phyloP scores from a whole-genome alignment of 495 filamentous ascomycete species.

The Immersiella caudata region DNA sequence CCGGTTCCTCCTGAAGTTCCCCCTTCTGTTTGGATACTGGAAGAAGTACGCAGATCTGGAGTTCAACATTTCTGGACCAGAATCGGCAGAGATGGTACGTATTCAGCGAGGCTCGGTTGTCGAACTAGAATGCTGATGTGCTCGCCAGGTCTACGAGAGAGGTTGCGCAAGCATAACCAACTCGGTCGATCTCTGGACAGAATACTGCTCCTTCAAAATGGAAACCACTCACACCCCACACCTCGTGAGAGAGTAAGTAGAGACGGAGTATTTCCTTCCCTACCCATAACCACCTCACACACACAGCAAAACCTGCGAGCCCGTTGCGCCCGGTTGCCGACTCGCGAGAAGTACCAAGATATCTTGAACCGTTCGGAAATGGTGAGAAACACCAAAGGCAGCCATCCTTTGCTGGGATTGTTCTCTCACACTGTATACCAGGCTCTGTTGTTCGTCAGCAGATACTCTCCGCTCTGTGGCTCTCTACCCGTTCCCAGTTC shows the following conservation, averaged over 20 bases:
- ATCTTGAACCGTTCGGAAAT: conserved; percentile 43
- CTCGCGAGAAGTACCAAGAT: conserved; percentile 24
- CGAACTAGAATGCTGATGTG: background rate
- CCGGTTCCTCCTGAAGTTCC: conserved; percentile 91
- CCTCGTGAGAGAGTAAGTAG: conserved; percentile 99
- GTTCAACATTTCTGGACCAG: conserved; percentile 93
- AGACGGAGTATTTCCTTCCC: conserved; percentile 70
- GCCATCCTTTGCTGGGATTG: conserved; percentile 48
- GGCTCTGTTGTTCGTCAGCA: conserved; percentile 54
- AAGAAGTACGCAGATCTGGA: conserved; percentile 94
- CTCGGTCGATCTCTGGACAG: conserved; percentile 94
- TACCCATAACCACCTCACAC: conserved; percentile 52
- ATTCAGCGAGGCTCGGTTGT: background rate
- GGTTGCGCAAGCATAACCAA: conserved; percentile 90
- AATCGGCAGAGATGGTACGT: conserved; percentile 93
- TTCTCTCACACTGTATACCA: conserved; percentile 63
- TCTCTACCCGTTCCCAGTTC: conserved; percentile 45
- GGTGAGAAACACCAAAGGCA: conserved; percentile 59
- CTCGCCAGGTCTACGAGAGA: conserved; percentile 81
- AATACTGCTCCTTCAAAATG: conserved; percentile 96
- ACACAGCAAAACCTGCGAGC: conserved; percentile 40
- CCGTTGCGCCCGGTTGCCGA: conserved; percentile 34
- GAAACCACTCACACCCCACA: conserved; percentile 94
- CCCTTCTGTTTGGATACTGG: conserved; percentile 97
- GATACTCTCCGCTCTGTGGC: conserved; percentile 48